phyloP scores from a whole-genome alignment of 768 basidiomycete genomes.

The Tubosaeta sp. region DNA sequence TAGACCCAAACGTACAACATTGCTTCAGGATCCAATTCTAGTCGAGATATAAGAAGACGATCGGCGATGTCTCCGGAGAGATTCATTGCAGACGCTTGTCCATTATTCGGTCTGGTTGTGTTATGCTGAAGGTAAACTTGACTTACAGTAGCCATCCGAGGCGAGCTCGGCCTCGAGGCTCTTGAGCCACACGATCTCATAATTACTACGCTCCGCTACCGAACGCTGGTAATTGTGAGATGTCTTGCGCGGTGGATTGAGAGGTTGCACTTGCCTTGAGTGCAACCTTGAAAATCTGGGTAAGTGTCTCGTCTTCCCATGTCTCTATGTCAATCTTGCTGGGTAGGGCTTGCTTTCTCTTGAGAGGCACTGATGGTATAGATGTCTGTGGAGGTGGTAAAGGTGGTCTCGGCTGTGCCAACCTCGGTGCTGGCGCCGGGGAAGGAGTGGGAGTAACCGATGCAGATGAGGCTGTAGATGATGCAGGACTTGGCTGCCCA shows the following conservation, averaged over 20 bases:
- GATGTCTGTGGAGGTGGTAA: constrained; percentile 26
- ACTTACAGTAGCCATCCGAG: constrained; percentile 49
- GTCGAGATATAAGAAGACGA: constrained; percentile 74
- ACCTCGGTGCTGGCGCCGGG: constrained; percentile 22
- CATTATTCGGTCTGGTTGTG: constrained; percentile 1
- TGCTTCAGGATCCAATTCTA: constrained; percentile 70
- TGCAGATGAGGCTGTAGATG: constrained; percentile 19
- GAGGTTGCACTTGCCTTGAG: constrained; percentile 54
- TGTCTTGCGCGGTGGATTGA: not conserved
- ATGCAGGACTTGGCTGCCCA: constrained; percentile 35
- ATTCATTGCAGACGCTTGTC: constrained; percentile 34
- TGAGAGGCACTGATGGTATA: constrained; percentile 35
- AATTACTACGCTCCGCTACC: constrained; percentile 55
- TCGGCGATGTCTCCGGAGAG: constrained; percentile 63
- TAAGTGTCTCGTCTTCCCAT: constrained; percentile 77
- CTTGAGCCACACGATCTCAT: constrained; percentile 83
- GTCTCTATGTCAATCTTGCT: constrained; percentile 48
- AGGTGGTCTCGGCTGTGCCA: constrained; percentile 35
- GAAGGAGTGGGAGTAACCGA: constrained; percentile 10
- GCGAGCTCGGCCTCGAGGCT: constrained; percentile 61
- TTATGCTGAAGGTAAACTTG: not conserved
- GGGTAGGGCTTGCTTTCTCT: constrained; percentile 43
- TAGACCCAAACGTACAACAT: constrained; percentile 54
- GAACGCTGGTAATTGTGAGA: constrained; percentile 41
- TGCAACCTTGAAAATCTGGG: constrained; percentile 70